phyloP scores from a whole-genome alignment of 495 filamentous ascomycete species.

The Aspergillus sclerotiicarbonarius region DNA sequence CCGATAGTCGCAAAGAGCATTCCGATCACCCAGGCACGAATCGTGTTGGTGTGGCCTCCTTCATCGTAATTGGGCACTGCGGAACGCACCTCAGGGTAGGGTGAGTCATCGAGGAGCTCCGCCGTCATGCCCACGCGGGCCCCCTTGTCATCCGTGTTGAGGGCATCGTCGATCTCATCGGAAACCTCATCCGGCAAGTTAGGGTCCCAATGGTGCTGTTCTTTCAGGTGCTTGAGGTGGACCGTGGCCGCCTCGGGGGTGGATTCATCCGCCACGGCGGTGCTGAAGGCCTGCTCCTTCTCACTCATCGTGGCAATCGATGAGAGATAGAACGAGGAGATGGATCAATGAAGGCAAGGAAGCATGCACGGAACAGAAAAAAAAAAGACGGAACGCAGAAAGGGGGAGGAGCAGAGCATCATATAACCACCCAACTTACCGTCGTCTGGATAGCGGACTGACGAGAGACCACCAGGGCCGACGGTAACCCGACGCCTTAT shows the following conservation, averaged over 20 bases:
- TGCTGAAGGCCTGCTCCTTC: constrained; percentile 25
- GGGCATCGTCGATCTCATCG: constrained; percentile 58
- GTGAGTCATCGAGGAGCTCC: constrained; percentile 63
- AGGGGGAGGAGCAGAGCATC: neutral
- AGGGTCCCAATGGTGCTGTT: constrained; percentile 65
- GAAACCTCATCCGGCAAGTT: constrained; percentile 63
- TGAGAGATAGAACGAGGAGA: neutral
- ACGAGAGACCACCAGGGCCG: neutral
- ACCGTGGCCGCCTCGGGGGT: constrained; percentile 43
- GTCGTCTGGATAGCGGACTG: neutral
- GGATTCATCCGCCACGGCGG: constrained; percentile 33
- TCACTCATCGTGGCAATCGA: constrained; percentile 27
- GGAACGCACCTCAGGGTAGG: constrained; percentile 61
- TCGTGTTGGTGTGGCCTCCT: constrained; percentile 62
- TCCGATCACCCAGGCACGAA: constrained; percentile 73
- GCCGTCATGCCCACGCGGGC: constrained; percentile 54
- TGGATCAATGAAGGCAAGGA: neutral
- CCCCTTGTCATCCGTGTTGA: constrained; percentile 53
- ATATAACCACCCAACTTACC: neutral
- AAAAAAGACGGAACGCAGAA: neutral
- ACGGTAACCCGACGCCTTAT: constrained; percentile 12
- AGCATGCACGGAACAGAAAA: neutral
- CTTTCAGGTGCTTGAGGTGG: constrained; percentile 48
- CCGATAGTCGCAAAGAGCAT: constrained; percentile 63
- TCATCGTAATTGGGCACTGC: constrained; percentile 57